These are phyloP conservation scores for Anastatica hierochuntica DNA, from an alignment of 345 rosid species.

Conservation along the genomic window DNA sequence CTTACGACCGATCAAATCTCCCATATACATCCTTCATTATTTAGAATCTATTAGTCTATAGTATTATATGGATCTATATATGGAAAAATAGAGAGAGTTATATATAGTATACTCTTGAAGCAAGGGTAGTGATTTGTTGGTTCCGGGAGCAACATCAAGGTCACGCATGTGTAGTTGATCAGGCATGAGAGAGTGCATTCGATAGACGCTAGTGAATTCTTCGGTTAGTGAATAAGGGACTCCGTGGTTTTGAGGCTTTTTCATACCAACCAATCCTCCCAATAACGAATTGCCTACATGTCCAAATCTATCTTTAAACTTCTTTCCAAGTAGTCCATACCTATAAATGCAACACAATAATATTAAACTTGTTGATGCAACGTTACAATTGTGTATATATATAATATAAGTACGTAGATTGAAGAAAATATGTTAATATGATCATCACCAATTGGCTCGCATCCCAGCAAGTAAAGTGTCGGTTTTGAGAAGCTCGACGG, in stretches of 20 bases:
- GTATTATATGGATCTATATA: too few relatives aligned
- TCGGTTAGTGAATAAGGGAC: conserved; percentile 58
- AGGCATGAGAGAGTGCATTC: conserved; percentile 53
- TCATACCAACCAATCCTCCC: conserved; percentile 43
- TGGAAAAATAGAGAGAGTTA: too few relatives aligned
- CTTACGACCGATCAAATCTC: conserved; percentile 26
- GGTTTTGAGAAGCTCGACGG: conserved; percentile 54
- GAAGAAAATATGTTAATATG: too few relatives aligned
- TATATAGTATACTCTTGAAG: conserved; percentile 22
- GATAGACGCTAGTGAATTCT: conserved; percentile 49
- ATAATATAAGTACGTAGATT: too few relatives aligned
- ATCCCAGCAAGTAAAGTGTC: conserved; percentile 45
- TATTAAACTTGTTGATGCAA: too few relatives aligned
- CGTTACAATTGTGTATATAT: too few relatives aligned
- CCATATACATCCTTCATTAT: too few relatives aligned
- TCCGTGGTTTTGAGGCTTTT: conserved; percentile 41
- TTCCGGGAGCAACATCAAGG: conserved; percentile 13
- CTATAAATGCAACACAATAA: too few relatives aligned
- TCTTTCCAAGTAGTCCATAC: conserved; percentile 52
- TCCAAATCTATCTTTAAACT: conserved; percentile 48
- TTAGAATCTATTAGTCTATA: too few relatives aligned
- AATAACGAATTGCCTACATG: conserved; percentile 34
- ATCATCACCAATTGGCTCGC: conserved; percentile 59
- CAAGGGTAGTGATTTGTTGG: conserved; percentile 37
- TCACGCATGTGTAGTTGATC: conserved; percentile 35